Conservation (phyloP, 768 basidiomycete species). For the Tricholoma furcatifolium region DNA sequence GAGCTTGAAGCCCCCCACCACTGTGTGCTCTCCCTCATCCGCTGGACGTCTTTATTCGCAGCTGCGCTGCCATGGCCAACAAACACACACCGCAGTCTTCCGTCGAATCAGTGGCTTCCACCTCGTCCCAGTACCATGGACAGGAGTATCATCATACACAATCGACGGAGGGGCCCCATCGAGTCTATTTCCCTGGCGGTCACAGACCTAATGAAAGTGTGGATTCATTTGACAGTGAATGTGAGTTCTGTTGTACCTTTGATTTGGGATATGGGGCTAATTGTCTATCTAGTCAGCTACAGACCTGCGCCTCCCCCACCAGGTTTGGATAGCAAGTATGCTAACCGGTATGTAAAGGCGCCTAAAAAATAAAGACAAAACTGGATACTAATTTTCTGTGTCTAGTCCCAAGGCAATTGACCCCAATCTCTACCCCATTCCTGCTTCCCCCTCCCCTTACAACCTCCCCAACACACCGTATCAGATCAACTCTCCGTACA, state of each 20-base stretch:
- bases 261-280: not conserved
- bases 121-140: conserved; percentile 14
- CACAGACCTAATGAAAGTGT: conserved; percentile 19
- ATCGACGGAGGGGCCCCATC: conserved; percentile 18
- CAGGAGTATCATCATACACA: conserved; percentile 12
- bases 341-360: conserved; percentile 12
- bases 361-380: not conserved
- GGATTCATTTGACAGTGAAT: conserved; percentile 19
- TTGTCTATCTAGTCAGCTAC: conserved; percentile 1
- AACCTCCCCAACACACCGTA: conserved; percentile 21
- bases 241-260: conserved; percentile 7
- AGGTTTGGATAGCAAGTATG: conserved; percentile 14
- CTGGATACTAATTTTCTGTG: not conserved
- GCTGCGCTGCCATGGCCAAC: conserved; percentile 22
- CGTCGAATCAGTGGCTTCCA: conserved; percentile 26
- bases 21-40: conserved; percentile 14
- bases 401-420: conserved; percentile 17
- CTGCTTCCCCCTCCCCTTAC: conserved; percentile 18
- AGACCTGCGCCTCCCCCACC: conserved; percentile 5
- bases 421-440: conserved; percentile 21
- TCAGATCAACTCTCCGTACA: conserved; percentile 20
- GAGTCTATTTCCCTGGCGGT: conserved; percentile 22
- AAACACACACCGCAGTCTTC: conserved; percentile 24
- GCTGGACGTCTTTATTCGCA: conserved; percentile 26
- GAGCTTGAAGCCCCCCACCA: conserved; percentile 24